These are phyloP conservation scores for Colletotrichum abscissum DNA, from an alignment of 2,329 filamentous ascomycete genomes.

Conservation along the genomic window DNA sequence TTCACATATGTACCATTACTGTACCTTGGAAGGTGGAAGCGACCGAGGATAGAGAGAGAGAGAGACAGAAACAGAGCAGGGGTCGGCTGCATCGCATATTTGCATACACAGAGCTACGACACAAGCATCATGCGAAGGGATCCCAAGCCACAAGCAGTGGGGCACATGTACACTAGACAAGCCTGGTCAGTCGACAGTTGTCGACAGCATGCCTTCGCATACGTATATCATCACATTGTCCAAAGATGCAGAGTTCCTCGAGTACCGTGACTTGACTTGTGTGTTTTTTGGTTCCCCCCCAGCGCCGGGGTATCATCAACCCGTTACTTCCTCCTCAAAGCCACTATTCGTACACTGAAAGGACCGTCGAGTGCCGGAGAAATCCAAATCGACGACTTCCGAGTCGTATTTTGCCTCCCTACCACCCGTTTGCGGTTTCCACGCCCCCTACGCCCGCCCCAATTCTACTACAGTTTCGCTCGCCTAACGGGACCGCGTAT, in stretches of 20 bases:
- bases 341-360: slow-evolving; percentile 13
- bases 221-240: neutral
- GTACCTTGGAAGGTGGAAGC: slow-evolving; percentile 6
- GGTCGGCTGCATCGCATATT: neutral
- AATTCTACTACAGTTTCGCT: neutral
- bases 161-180: slow-evolving; percentile 36
- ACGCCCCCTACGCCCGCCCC: neutral
- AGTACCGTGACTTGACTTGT: neutral
- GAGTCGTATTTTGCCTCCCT: neutral
- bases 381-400: neutral
- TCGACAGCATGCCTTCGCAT: neutral
- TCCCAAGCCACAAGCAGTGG: slow-evolving; percentile 3
- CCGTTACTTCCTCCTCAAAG: neutral
- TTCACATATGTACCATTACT: slow-evolving; percentile 33
- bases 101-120: slow-evolving; percentile 14
- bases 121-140: slow-evolving; percentile 18
- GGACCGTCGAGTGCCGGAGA: neutral
- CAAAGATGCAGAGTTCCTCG: too few species aligned
- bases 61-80: neutral
- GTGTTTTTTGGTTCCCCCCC: slow-evolving; percentile 4
- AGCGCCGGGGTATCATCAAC: slow-evolving; percentile 35
- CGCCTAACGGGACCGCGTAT: slow-evolving; percentile 56
- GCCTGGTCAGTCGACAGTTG: neutral
- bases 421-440: neutral
- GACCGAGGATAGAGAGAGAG: neutral